These are phyloP conservation scores for Irpex rosettiformis DNA, from an alignment of 1,284 basidiomycete species.

Conservation along the genomic window DNA sequence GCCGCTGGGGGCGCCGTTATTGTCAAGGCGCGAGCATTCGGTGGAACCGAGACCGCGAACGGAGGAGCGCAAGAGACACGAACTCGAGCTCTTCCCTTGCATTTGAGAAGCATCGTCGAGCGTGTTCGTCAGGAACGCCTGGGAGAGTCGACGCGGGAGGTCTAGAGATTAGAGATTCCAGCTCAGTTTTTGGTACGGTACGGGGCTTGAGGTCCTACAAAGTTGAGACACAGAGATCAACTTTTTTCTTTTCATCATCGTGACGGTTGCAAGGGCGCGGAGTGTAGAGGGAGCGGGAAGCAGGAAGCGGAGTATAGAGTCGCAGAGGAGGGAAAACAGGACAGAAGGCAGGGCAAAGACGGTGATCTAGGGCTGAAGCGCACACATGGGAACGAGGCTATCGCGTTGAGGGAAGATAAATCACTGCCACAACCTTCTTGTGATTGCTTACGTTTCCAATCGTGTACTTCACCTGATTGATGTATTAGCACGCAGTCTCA, in stretches of 20 bases:
- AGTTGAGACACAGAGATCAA: not conserved
- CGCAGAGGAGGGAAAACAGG: not conserved
- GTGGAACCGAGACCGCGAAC: constrained; percentile 10
- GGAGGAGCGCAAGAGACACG: not conserved
- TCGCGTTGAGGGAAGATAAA: no score
- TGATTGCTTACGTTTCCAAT: no score
- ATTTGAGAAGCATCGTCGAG: not conserved
- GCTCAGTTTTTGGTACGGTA: not conserved
- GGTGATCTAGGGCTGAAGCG: no score
- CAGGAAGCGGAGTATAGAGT: not conserved
- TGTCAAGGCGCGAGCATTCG: constrained; percentile 12
- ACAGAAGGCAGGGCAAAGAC: no score
- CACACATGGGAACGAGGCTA: no score
- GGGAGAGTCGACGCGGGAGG: not conserved
- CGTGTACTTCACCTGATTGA: not conserved
- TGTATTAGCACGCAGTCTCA: no score
- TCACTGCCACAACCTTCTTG: no score
- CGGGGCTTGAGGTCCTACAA: not conserved
- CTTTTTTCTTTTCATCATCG: no score
- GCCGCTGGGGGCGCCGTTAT: constrained; percentile 6
- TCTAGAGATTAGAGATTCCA: not conserved
- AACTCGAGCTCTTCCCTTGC: not conserved
- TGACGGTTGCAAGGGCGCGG: not conserved
- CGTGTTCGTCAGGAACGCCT: not conserved
- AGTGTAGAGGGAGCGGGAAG: not conserved